Evolutionary conservation across 352 stramenopile genomes (phyloP).

Genomic region (Phytophthora boehmeriae): DNA sequence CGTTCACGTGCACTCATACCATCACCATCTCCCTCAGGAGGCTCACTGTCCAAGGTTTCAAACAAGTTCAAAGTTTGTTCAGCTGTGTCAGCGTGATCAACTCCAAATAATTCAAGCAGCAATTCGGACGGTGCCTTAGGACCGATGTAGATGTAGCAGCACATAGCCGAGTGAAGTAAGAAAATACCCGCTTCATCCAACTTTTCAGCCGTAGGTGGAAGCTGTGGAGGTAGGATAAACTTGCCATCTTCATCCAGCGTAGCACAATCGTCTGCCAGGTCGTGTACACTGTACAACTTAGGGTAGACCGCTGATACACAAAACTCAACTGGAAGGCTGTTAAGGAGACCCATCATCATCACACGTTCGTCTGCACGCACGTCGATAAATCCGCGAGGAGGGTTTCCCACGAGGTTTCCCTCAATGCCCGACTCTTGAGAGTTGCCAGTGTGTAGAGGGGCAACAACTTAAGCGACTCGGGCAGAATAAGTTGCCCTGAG

Average conservation of each 20-base stretch:
- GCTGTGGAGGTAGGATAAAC: slow-evolving; percentile 75
- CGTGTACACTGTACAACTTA: slow-evolving; percentile 88
- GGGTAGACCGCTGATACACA: slow-evolving; percentile 89
- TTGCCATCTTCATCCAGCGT: slow-evolving; percentile 83
- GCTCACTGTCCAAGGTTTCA: slow-evolving; percentile 62
- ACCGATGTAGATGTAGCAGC: slow-evolving; percentile 90
- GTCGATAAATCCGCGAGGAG: slow-evolving; percentile 83
- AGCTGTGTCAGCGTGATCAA: slow-evolving; percentile 79
- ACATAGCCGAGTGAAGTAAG: slow-evolving; percentile 87
- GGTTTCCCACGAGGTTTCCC: slow-evolving; percentile 83
- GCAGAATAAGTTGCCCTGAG: slow-evolving; percentile 90
- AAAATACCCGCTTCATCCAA: slow-evolving; percentile 87
- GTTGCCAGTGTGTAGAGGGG: slow-evolving; percentile 89
- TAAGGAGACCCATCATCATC: slow-evolving; percentile 85
- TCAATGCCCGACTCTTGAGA: slow-evolving; percentile 88
- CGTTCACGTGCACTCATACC: slow-evolving; percentile 65
- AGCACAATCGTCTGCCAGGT: slow-evolving; percentile 81
- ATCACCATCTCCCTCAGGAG: slow-evolving; percentile 32
- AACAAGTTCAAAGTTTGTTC: slow-evolving; percentile 76
- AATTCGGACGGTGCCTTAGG: slow-evolving; percentile 69
- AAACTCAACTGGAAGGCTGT: slow-evolving; percentile 81
- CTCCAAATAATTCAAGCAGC: slow-evolving; percentile 83
- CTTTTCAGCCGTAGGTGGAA: slow-evolving; percentile 86
- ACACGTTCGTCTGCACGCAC: slow-evolving; percentile 87
- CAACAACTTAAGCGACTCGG: slow-evolving; percentile 91